phyloP scores from a whole-genome alignment of 768 basidiomycete species.

The Mycena filopes region DNA sequence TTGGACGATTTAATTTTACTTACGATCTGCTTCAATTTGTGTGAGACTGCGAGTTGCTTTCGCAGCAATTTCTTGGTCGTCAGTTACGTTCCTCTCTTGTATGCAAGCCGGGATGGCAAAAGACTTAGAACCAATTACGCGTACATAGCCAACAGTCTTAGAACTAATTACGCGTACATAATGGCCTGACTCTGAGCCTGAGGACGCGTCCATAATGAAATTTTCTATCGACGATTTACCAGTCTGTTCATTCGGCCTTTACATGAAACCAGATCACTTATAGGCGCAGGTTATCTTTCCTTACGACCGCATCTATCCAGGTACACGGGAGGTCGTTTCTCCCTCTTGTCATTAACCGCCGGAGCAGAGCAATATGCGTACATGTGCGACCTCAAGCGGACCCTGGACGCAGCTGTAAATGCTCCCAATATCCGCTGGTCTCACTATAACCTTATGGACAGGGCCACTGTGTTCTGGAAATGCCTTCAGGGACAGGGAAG shows the following conservation, averaged over 20 bases:
- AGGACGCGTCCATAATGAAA: constrained; percentile 63
- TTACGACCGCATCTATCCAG: constrained; percentile 96
- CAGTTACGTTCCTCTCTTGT: too few species aligned
- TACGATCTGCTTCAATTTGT: too few species aligned
- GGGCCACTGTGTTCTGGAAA: constrained; percentile 99
- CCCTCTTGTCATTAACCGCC: constrained; percentile 22
- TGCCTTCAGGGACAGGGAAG: constrained; percentile 99
- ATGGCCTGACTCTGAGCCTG: not conserved
- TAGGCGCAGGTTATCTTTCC: constrained; percentile 82
- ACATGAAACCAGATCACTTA: constrained; percentile 15
- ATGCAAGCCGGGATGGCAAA: too few species aligned
- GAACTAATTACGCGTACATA: too few species aligned
- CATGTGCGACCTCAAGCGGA: constrained; percentile 98
- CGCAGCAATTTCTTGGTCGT: too few species aligned
- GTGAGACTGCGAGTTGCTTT: too few species aligned
- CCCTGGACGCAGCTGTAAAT: constrained; percentile 89
- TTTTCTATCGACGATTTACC: constrained; percentile 86
- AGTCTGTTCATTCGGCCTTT: constrained; percentile 52
- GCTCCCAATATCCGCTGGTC: constrained; percentile 3
- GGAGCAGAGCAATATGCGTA: constrained; percentile 95
- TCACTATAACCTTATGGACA: constrained; percentile 43
- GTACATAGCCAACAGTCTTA: too few species aligned
- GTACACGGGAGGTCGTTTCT: constrained; percentile 41
- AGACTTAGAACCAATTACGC: too few species aligned
- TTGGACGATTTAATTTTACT: constrained; percentile 23